Evolutionary conservation across 768 basidiomycete species (phyloP), one percentile per base, ranked within the genome.

Genomic region (Ephemerocybe angulata): DNA sequence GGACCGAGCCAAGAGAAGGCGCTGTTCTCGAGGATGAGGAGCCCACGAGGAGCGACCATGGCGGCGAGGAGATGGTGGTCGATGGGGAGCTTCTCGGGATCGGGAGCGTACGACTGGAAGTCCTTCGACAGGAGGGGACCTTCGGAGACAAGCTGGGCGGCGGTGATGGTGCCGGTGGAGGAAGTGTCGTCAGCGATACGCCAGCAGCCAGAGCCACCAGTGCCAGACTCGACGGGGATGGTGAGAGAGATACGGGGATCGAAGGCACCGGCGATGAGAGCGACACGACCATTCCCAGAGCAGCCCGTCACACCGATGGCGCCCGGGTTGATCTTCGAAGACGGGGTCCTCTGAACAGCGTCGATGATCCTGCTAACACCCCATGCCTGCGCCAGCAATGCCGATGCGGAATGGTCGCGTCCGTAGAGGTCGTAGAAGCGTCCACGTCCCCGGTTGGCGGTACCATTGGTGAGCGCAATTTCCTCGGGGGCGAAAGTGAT

Each of bases 341-440:
- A 53, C 6, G 79, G 71, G 0, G 72, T 78, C 29, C 59, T 63
- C 66, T 80, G 77, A 41, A 83, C 70, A 10, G 73, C 78, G 62
- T 82, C 82, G 64, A 83, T 81, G 65, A 83, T 76, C 22, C 82
- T 79, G 44, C 73, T 72, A 50, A 81, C 74, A 54, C 76, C 82
- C 82, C 81, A 82, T 0, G 76, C 73, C 81, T 80, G 81, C 1
- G 82, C 80, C 7, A 72, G 77, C 72, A 81, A 74, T 5, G 80
- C 76, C 35, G 69, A 67, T 0, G 81, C 80, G 42, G 72, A 73
- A 38, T 73, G 72, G 54, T 62, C 67, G 15, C 59, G 66, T 8
- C 80, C 80, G 63, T 77, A 82, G 27, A 83, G 71, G 47, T 70
- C 68, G 68, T 77, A 84, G 73, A 84, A 84, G 42, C 76, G 75